phyloP scores from a whole-genome alignment of 1,284 basidiomycete genomes.

The Fomitopsis palustris region DNA sequence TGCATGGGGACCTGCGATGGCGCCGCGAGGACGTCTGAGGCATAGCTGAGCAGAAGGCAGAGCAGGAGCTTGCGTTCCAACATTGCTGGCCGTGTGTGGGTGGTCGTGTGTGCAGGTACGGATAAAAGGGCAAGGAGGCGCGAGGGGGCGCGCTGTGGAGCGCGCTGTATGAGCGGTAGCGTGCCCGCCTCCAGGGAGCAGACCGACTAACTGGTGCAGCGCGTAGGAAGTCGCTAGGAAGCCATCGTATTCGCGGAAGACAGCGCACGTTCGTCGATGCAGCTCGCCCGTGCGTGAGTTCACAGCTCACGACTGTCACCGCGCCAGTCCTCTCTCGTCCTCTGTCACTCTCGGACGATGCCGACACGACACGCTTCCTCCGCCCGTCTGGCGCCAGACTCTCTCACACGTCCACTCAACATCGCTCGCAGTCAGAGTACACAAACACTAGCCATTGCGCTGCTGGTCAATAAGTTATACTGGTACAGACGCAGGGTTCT shows the following conservation, averaged over 20 bases:
- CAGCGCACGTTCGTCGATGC: constrained; percentile 30
- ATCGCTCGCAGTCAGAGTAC: neutral
- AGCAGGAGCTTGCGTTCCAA: constrained; percentile 15
- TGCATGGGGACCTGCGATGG: constrained; percentile 22
- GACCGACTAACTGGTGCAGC: constrained; percentile 15
- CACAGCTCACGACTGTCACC: no score
- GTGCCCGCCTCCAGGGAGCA: constrained; percentile 14
- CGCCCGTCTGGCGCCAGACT: neutral
- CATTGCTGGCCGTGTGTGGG: constrained; percentile 9
- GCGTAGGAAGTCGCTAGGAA: constrained; percentile 4
- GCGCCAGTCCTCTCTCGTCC: neutral
- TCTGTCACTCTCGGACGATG: neutral
- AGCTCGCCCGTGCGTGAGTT: neutral
- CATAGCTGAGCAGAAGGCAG: constrained; percentile 11
- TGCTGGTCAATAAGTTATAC: neutral
- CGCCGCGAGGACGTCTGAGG: constrained; percentile 7
- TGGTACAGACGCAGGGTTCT: constrained; percentile 1
- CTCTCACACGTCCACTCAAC: neutral
- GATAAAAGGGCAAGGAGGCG: neutral
- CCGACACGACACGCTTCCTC: neutral
- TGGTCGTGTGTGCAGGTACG: neutral
- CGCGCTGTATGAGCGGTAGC: neutral
- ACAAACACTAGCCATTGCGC: neutral
- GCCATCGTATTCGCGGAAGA: constrained; percentile 4
- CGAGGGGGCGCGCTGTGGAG: neutral